phyloP scores from a whole-genome alignment of 164 flowering plant genomes.

The Annona squamosa region DNA sequence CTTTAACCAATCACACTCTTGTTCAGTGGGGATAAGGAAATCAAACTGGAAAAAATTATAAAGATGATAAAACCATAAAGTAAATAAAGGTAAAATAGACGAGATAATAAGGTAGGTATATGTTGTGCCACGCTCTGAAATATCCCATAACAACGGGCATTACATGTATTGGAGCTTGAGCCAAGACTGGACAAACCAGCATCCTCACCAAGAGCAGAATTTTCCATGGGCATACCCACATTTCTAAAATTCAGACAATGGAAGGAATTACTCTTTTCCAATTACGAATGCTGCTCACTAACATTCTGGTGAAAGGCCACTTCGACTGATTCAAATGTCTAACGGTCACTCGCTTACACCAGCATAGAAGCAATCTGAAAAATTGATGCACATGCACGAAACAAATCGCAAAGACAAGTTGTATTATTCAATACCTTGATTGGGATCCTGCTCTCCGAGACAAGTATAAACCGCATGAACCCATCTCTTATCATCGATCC shows the following conservation, averaged over 20 bases:
- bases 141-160: too few relatives aligned
- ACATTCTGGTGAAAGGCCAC: background rate
- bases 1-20: too few relatives aligned
- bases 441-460: conserved; percentile 19
- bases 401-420: conserved; percentile 3
- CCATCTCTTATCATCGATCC: conserved; percentile 21
- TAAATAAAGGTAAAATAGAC: too few relatives aligned
- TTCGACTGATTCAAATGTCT: conserved; percentile 1
- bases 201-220: background rate
- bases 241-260: too few relatives aligned
- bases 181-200: background rate
- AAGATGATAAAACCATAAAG: too few relatives aligned
- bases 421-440: conserved; percentile 4
- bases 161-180: background rate
- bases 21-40: too few relatives aligned
- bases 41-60: too few relatives aligned
- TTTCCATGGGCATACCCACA: background rate
- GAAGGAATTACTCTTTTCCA: background rate
- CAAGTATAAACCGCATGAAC: conserved; percentile 19
- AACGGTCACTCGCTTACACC: background rate
- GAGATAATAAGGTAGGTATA: too few relatives aligned
- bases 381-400: background rate
- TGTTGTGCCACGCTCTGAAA: too few relatives aligned
- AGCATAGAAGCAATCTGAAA: background rate
- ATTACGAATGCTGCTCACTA: background rate